Percentiles rank a stretch among this genome's conserved stretches.
These are phyloP conservation scores for Solanum hybrid DNA, from an alignment of 305 asterid species.

Conservation along the genomic window DNA sequence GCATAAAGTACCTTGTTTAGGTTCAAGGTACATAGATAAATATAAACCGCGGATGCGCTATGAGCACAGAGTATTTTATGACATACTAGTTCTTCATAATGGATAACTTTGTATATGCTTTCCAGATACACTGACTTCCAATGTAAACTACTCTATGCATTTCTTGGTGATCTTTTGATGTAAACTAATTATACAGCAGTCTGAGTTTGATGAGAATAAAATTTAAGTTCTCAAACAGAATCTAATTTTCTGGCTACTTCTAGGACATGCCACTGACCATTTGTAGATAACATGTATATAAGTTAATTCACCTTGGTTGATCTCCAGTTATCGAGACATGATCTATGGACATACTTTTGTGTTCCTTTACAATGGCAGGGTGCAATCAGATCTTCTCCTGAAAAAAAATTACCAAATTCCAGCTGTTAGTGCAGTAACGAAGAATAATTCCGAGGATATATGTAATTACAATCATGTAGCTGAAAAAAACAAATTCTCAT, in stretches of 20 bases:
- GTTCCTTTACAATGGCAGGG: slow-evolving; percentile 99
- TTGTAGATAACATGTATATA: not conserved
- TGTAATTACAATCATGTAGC: not conserved
- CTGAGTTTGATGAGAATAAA: not conserved
- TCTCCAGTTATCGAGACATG: slow-evolving; percentile 99
- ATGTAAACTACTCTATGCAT: not conserved
- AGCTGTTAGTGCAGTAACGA: slow-evolving; percentile 4
- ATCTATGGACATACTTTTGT: slow-evolving; percentile 92
- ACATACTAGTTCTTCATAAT: not conserved
- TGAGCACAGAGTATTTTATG: not conserved
- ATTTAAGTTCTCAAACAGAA: not conserved
- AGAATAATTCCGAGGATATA: not conserved
- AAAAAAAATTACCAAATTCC: slow-evolving; percentile 11
- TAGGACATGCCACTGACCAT: not conserved
- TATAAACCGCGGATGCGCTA: not conserved
- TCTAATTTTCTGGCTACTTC: not conserved
- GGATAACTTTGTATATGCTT: not conserved
- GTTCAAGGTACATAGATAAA: not conserved
- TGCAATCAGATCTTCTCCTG: slow-evolving; percentile 97
- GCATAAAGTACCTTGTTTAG: not conserved
- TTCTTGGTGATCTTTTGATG: not conserved
- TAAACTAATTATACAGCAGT: not conserved
- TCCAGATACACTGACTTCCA: not conserved
- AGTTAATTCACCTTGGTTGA: slow-evolving; percentile 64
- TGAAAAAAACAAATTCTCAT: not conserved